Conservation (phyloP, 176 grass and related monocot species). For the Oryza meyeriana region DNA sequence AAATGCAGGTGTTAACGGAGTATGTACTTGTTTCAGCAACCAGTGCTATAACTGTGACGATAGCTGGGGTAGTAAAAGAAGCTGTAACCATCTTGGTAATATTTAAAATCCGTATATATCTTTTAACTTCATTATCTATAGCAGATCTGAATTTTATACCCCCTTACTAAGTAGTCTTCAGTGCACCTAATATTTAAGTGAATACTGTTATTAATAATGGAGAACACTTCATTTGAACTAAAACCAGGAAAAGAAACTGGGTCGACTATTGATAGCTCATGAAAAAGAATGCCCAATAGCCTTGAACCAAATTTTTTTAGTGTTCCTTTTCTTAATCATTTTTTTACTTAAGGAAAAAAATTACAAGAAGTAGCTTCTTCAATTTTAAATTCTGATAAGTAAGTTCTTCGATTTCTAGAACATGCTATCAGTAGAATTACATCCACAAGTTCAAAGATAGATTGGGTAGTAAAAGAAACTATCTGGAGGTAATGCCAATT, state of each 20-base stretch:
- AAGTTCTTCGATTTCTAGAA: constrained; percentile 18
- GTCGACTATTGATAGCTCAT: constrained; percentile 16
- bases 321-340: no score
- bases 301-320: neutral
- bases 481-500: neutral
- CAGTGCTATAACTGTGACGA: constrained; percentile 94
- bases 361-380: neutral
- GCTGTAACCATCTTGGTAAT: constrained; percentile 98
- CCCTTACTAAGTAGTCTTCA: neutral
- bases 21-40: constrained; percentile 99
- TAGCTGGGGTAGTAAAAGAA: constrained; percentile 99
- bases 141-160: neutral
- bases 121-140: constrained; percentile 14
- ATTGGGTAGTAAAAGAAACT: neutral
- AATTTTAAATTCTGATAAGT: neutral
- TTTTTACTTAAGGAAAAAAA: neutral
- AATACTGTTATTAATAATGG: constrained; percentile 12
- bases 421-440: constrained; percentile 1
- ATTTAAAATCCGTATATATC: neutral
- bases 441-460: neutral
- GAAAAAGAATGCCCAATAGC: neutral
- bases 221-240: constrained; percentile 10
- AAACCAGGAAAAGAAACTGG: neutral
- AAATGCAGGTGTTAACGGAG: constrained; percentile 94
- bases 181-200: constrained; percentile 6